These are phyloP conservation scores for Abelmoschus esculentus DNA, from an alignment of 345 rosid genomes.

Conservation along the genomic window DNA sequence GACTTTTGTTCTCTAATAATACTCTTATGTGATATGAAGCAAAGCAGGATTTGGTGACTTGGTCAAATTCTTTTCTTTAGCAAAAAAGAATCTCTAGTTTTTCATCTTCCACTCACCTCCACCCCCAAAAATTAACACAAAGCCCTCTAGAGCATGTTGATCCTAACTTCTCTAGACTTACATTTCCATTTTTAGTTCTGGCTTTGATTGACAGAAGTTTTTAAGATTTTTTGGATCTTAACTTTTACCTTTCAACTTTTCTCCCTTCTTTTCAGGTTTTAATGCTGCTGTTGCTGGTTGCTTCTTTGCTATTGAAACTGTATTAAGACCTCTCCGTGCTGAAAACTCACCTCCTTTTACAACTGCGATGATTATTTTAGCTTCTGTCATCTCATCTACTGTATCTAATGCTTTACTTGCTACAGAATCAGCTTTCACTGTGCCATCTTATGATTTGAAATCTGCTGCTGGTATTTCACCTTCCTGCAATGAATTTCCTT, in stretches of 20 bases:
- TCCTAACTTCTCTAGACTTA: neutral
- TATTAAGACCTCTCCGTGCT: conserved; percentile 80
- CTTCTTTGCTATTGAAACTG: conserved; percentile 95
- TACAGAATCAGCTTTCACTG: conserved; percentile 85
- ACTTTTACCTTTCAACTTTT: neutral
- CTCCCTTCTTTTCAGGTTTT: conserved; percentile 50
- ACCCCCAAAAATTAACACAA: neutral
- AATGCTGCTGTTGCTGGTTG: conserved; percentile 99
- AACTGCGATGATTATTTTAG: conserved; percentile 94
- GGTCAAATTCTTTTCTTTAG: neutral
- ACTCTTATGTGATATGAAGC: neutral
- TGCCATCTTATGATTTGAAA: conserved; percentile 88
- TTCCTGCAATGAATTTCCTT: conserved; percentile 2
- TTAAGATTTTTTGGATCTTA: conserved; percentile 2
- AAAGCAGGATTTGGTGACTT: conserved; percentile 6
- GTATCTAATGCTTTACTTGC: conserved; percentile 86
- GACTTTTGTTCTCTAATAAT: neutral
- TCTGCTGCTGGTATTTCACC: conserved; percentile 78
- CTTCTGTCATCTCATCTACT: conserved; percentile 92
- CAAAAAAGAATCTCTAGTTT: conserved; percentile 3
- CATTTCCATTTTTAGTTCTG: neutral
- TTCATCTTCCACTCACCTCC: neutral
- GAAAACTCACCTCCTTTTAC: conserved; percentile 98
- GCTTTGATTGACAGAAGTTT: neutral
- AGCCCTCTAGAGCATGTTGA: neutral